These are phyloP conservation scores for Sungouiella blattae DNA, from an alignment of 805 yeast genomes.

Conservation along the genomic window DNA sequence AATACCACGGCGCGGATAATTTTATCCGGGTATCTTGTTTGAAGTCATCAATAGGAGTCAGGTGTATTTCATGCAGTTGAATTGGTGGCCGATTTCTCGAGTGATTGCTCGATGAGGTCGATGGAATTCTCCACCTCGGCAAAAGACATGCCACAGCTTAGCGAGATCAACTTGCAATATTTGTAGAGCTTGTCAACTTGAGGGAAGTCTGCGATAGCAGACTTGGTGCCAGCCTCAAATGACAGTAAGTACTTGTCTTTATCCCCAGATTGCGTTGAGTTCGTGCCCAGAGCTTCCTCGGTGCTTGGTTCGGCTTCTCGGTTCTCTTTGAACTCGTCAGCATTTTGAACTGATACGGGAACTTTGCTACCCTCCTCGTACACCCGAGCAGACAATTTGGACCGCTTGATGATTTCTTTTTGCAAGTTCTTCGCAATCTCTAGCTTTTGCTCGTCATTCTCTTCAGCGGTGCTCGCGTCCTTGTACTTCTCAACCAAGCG, in stretches of 20 bases:
- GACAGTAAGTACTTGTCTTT: background rate
- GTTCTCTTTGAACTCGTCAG: slow-evolving; percentile 19
- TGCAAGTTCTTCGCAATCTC: slow-evolving; percentile 24
- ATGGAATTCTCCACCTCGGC: slow-evolving; percentile 40
- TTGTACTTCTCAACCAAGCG: slow-evolving; percentile 1
- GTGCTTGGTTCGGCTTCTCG: background rate
- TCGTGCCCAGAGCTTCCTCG: slow-evolving; percentile 11
- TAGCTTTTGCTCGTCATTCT: background rate
- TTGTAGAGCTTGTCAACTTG: slow-evolving; percentile 33
- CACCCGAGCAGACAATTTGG: slow-evolving; percentile 15
- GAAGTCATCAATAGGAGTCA: too few species aligned
- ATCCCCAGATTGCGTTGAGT: slow-evolving; percentile 9
- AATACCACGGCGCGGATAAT: too few species aligned
- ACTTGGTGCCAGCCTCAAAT: slow-evolving; percentile 1
- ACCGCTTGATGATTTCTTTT: slow-evolving; percentile 22
- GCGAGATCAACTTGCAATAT: slow-evolving; percentile 38
- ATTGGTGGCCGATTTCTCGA: slow-evolving; percentile 20
- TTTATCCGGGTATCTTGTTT: too few species aligned
- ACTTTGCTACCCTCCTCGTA: slow-evolving; percentile 20
- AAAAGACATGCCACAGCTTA: slow-evolving; percentile 42
- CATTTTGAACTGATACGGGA: slow-evolving; percentile 13
- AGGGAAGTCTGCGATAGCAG: slow-evolving; percentile 24
- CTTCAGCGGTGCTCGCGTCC: background rate
- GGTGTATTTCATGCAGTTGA: background rate
- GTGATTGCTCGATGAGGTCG: slow-evolving; percentile 40